Evolutionary conservation across 306 rosid genomes (phyloP).

Genomic region (Cucumis hystrix): DNA sequence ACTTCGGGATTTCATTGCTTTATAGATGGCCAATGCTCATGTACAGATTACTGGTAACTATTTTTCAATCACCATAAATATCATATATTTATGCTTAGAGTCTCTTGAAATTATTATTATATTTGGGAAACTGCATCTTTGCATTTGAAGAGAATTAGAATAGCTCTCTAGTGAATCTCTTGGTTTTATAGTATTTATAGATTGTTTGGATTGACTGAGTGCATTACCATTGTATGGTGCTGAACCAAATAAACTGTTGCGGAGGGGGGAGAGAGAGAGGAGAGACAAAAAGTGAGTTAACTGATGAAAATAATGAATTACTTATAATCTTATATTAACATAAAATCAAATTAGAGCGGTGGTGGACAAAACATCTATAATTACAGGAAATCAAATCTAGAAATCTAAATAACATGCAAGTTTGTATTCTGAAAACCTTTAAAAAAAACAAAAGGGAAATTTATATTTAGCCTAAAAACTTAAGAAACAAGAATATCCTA

Average conservation of each 20-base stretch:
- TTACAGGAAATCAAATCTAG: not conserved
- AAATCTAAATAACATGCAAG: not conserved
- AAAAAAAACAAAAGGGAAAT: not conserved
- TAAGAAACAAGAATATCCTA: not conserved
- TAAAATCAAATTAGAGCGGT: not conserved
- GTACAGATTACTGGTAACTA: conserved; percentile 62
- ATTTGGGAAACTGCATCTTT: not conserved
- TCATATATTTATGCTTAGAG: not conserved
- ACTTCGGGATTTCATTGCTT: conserved; percentile 79
- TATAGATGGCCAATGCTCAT: conserved; percentile 63
- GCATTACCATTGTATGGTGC: not conserved
- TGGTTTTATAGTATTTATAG: not conserved
- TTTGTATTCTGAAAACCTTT: not conserved
- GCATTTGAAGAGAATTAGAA: not conserved
- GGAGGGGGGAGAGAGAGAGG: too few species aligned
- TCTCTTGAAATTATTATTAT: not conserved
- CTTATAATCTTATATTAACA: not conserved
- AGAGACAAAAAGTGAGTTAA: not conserved
- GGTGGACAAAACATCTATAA: not conserved
- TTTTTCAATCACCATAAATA: not conserved
- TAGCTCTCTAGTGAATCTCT: not conserved
- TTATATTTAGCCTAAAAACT: not conserved
- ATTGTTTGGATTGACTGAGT: too few species aligned
- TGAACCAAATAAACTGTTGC: not conserved
- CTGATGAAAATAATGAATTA: not conserved